Evolutionary conservation across 345 rosid species (phyloP).

Genomic region (Sisymbrium altissimum): DNA sequence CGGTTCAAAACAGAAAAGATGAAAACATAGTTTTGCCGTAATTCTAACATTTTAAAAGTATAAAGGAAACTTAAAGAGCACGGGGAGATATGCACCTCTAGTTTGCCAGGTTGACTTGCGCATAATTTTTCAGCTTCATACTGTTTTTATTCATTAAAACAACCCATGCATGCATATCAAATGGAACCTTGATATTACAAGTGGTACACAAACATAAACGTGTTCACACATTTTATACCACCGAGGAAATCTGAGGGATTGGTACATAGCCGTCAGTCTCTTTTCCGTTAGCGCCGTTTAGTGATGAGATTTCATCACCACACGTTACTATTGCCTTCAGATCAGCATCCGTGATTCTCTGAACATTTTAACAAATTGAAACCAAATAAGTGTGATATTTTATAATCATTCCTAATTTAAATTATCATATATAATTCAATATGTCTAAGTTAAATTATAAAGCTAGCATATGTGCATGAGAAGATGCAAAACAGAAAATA

Average conservation of each 20-base stretch:
- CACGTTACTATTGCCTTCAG: slow-evolving; percentile 5
- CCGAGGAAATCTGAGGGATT: slow-evolving; percentile 9
- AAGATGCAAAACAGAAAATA: background rate
- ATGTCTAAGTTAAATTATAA: background rate
- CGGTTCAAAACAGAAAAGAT: too few species aligned
- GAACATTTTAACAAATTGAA: background rate
- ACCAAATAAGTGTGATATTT: background rate
- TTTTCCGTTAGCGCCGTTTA: background rate
- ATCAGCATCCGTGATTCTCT: slow-evolving; percentile 32
- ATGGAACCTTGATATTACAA: background rate
- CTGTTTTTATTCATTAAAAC: background rate
- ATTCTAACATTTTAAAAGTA: too few species aligned
- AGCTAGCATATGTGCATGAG: background rate
- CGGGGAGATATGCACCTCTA: too few species aligned
- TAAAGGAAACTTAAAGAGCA: too few species aligned
- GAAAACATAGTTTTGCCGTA: too few species aligned
- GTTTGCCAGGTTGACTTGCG: background rate
- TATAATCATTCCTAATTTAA: background rate
- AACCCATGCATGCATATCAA: background rate
- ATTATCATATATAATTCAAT: background rate
- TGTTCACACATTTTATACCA: background rate
- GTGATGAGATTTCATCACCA: background rate
- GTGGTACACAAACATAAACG: background rate
- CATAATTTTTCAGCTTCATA: background rate
- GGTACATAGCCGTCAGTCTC: background rate